Percentiles rank a stretch among this genome's conserved stretches.
Evolutionary conservation across 305 asterid genomes (phyloP).

Genomic region (Vinca major): DNA sequence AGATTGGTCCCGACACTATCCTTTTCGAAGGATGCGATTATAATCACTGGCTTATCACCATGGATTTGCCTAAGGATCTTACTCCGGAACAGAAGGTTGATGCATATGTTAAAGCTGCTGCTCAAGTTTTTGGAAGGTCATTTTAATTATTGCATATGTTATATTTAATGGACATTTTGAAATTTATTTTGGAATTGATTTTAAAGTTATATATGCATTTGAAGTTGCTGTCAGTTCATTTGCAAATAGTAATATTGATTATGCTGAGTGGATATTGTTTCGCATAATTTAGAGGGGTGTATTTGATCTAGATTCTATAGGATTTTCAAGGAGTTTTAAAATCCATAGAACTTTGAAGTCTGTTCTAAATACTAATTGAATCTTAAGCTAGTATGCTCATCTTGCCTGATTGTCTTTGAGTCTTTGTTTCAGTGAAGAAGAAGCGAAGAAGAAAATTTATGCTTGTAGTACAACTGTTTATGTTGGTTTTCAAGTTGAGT

Average conservation of each 20-base stretch:
- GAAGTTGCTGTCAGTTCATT: not conserved
- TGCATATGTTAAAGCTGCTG: constrained; percentile 60
- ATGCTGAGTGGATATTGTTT: too few relatives aligned
- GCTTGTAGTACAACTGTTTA: constrained; percentile 85
- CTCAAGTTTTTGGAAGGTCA: constrained; percentile 84
- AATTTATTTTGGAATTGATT: not conserved
- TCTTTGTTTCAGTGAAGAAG: constrained; percentile 54
- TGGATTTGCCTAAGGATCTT: constrained; percentile 71
- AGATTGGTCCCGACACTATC: constrained; percentile 66
- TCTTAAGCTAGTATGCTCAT: not conserved
- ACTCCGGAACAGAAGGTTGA: constrained; percentile 65
- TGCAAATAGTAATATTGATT: not conserved
- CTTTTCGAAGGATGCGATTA: constrained; percentile 96
- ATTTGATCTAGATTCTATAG: not conserved
- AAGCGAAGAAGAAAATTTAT: constrained; percentile 87
- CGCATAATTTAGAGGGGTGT: too few relatives aligned
- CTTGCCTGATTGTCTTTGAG: not conserved
- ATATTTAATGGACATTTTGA: too few relatives aligned
- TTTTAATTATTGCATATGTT: constrained; percentile 4
- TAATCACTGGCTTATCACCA: constrained; percentile 84
- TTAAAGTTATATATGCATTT: not conserved
- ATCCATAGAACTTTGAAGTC: not conserved
- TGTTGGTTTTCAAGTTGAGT: constrained; percentile 76
- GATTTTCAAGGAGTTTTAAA: not conserved
- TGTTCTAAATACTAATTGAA: not conserved